These are phyloP conservation scores for Exophiala mesophila DNA, from an alignment of 2,329 filamentous ascomycete species.

Conservation along the genomic window DNA sequence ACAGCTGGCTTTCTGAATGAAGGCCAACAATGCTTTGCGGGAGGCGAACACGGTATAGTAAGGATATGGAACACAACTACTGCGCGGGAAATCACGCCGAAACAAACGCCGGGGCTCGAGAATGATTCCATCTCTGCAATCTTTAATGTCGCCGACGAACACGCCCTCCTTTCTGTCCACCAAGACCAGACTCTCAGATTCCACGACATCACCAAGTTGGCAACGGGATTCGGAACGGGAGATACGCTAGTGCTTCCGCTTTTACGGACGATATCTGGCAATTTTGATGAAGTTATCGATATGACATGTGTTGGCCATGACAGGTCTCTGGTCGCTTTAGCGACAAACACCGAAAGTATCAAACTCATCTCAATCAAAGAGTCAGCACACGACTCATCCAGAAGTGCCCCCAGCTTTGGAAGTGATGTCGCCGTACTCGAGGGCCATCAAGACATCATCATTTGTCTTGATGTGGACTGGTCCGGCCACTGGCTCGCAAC, in stretches of 20 bases:
- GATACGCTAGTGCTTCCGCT: constrained; percentile 47
- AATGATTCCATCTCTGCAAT: constrained; percentile 67
- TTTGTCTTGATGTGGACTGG: constrained; percentile 91
- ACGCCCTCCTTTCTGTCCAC: constrained; percentile 67
- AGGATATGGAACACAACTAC: constrained; percentile 76
- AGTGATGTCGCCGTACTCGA: constrained; percentile 81
- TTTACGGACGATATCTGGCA: constrained; percentile 81
- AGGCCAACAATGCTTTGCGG: constrained; percentile 72
- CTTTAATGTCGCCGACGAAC: constrained; percentile 50
- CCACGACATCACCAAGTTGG: constrained; percentile 54
- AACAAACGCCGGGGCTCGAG: constrained; percentile 59
- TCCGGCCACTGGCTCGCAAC: constrained; percentile 96
- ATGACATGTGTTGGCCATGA: constrained; percentile 79
- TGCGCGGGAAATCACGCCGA: constrained; percentile 72
- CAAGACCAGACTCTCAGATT: constrained; percentile 83
- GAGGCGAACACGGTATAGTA: constrained; percentile 75
- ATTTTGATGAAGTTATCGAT: constrained; percentile 97
- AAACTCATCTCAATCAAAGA: constrained; percentile 69
- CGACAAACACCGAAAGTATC: constrained; percentile 92
- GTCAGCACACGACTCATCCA: constrained; percentile 30
- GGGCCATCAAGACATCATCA: constrained; percentile 92
- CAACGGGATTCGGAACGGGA: constrained; percentile 30
- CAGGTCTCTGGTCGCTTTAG: constrained; percentile 76
- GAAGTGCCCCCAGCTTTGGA: constrained; percentile 55
- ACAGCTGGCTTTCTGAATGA: constrained; percentile 71